Base-by-base conservation (phyloP, 768 basidiomycete species). In the Glaciozyma antarctica region DNA sequence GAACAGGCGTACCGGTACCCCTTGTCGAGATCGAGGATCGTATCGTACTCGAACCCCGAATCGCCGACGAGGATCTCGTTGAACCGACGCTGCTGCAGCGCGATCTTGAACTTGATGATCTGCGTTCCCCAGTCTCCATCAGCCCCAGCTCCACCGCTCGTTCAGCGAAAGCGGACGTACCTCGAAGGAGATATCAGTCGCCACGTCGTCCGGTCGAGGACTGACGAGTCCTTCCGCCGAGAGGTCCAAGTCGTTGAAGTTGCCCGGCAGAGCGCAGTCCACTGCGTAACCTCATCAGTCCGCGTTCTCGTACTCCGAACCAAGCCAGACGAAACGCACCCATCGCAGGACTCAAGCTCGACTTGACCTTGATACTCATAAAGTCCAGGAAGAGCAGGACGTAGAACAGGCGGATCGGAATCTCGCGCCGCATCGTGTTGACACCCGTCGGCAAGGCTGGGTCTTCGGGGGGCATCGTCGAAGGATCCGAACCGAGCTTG, bases 171-270 rank as follows among this genome's bases (percentile, higher is more conserved):
- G 32, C 32, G 32, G 9, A 44, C 55, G n/a, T 32, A 63, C 62
- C 9, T 63, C 56, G 38, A 63, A 57, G 13, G 56, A 58, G 22
- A 28, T 45, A 26, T 60, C 59, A 9, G 64, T 65, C 7, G 55
- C 38, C 1, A 30, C 34, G 12, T 64, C 41, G 16, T 24, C 59
- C 1, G 59, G 45, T 9, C 59, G 52, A 6, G 64, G 64, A n/a
- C 44, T 15, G 13, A 45, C 45, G 53, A 65, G 19, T 17, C 53
- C n/a, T 15, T 55, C 59, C 30, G 49, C 30, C 53, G 44, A 41
- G 10, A 65, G 54, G 55, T 61, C 64, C 16, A 21, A n/a, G 26
- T 65, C 64, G 59, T 60, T 57, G 34, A 45, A 65, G 59, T 65
- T 65, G 32, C 59, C 58, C 3, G 64, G 64, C 1, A 55, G 48